Evolutionary conservation across 306 rosid species (phyloP).

Genomic region (Sophora flavescens): DNA sequence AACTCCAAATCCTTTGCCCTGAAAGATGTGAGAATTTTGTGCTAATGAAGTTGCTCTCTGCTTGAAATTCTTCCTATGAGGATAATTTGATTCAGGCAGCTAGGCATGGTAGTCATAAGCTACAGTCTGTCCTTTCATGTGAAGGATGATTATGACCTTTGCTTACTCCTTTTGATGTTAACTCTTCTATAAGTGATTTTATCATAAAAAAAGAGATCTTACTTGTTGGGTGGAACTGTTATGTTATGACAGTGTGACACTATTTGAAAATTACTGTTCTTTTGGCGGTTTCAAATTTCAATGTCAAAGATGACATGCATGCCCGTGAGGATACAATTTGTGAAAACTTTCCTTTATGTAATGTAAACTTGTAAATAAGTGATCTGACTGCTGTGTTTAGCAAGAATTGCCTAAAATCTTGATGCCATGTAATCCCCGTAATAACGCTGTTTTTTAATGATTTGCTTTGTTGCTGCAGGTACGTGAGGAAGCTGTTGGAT

Average conservation of each 20-base stretch:
- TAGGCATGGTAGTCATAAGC: slow-evolving; percentile 47
- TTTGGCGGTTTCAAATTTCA: slow-evolving; percentile 37
- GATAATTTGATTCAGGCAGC: slow-evolving; percentile 50
- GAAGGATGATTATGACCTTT: slow-evolving; percentile 35
- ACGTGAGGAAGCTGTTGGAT: slow-evolving; percentile 68
- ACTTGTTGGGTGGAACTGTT: slow-evolving; percentile 32
- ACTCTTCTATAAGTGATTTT: slow-evolving; percentile 8
- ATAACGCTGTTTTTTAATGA: slow-evolving; percentile 41
- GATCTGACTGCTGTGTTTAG: slow-evolving; percentile 20
- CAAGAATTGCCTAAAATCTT: slow-evolving; percentile 22
- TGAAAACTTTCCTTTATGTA: background rate
- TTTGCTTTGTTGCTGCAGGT: slow-evolving; percentile 66
- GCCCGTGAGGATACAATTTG: background rate
- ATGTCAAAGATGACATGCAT: slow-evolving; percentile 12
- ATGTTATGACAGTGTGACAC: background rate
- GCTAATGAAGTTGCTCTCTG: slow-evolving; percentile 44
- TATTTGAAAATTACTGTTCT: background rate
- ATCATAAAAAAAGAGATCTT: too few relatives aligned
- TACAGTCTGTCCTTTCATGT: slow-evolving; percentile 26
- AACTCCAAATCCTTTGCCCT: slow-evolving; percentile 42
- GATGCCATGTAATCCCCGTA: background rate
- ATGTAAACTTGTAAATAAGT: background rate
- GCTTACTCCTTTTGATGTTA: slow-evolving; percentile 8
- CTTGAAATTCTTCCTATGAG: slow-evolving; percentile 39
- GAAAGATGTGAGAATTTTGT: slow-evolving; percentile 43